Conservation (phyloP, 768 basidiomycete genomes). For the Phanerodontia chrysosporium region DNA sequence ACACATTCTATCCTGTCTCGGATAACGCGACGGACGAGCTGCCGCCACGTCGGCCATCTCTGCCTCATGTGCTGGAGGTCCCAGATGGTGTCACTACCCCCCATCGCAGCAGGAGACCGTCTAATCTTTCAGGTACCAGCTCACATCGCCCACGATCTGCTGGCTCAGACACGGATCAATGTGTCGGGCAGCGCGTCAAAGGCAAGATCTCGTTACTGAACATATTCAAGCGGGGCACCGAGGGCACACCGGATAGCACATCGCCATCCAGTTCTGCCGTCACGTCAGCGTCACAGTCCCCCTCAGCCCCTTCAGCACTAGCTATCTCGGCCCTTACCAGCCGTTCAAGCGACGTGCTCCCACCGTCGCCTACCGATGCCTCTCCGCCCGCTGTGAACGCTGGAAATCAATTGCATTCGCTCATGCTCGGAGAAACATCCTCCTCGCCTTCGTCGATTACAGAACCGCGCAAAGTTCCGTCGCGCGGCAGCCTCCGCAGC, state of each 20-base stretch:
- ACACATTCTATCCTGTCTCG: constrained; percentile 38
- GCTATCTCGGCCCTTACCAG: constrained; percentile 9
- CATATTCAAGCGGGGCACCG: constrained; percentile 62
- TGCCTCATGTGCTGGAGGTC: constrained; percentile 47
- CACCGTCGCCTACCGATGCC: not conserved
- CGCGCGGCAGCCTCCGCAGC: constrained; percentile 19
- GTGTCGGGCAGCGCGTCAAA: constrained; percentile 41
- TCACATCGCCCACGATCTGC: constrained; percentile 66
- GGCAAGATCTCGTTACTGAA: constrained; percentile 74
- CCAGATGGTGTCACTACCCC: constrained; percentile 19
- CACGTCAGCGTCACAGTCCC: constrained; percentile 19
- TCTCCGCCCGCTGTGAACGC: not conserved
- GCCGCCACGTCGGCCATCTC: constrained; percentile 55
- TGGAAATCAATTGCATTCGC: constrained; percentile 15
- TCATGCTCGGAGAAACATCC: constrained; percentile 16
- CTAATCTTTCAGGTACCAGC: constrained; percentile 22
- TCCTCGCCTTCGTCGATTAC: constrained; percentile 4
- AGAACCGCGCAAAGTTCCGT: constrained; percentile 21
- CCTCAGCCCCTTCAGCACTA: constrained; percentile 16
- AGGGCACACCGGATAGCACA: constrained; percentile 24
- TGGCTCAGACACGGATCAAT: constrained; percentile 56
- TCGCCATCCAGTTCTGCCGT: constrained; percentile 18
- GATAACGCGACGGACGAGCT: constrained; percentile 25
- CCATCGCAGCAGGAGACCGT: constrained; percentile 9
- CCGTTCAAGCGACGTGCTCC: constrained; percentile 11